A percentile compares a stretch with the other conserved stretches of the same genome.
These are phyloP conservation scores for Dacryopinax primogenitus DNA, from an alignment of 768 basidiomycete genomes.

Conservation along the genomic window DNA sequence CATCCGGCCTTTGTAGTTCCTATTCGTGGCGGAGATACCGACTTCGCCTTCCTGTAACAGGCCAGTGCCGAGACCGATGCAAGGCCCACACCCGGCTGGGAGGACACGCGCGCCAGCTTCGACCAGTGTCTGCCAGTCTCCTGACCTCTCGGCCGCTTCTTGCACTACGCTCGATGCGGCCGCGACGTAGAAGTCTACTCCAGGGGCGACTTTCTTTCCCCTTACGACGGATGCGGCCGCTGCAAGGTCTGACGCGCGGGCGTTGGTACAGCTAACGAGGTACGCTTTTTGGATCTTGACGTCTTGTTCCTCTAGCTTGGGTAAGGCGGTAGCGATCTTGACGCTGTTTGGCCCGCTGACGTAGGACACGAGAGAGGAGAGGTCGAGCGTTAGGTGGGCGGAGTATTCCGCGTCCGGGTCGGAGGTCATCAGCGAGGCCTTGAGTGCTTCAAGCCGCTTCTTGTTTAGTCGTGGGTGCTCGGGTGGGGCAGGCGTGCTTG, in stretches of 20 bases:
- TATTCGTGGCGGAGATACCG: conserved; percentile 94
- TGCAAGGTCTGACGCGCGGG: conserved; percentile 85
- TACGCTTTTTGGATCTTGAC: conserved; percentile 94
- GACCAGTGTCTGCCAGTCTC: conserved; percentile 79
- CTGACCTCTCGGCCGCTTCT: conserved; percentile 67
- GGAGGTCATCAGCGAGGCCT: conserved; percentile 40
- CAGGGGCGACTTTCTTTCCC: conserved; percentile 65
- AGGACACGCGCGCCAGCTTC: conserved; percentile 84
- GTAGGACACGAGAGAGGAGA: conserved; percentile 87
- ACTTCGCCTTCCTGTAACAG: conserved; percentile 87
- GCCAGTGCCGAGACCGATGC: conserved; percentile 90
- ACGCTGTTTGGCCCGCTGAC: conserved; percentile 97
- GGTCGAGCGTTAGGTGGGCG: conserved; percentile 78
- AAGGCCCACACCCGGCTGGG: conserved; percentile 94
- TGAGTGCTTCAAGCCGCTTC: conserved; percentile 52
- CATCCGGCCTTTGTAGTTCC: conserved; percentile 99
- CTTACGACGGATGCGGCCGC: conserved; percentile 83
- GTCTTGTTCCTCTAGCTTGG: conserved; percentile 55
- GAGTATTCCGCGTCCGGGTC: conserved; percentile 72
- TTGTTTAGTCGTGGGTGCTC: conserved; percentile 80
- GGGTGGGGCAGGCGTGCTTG: conserved; percentile 53
- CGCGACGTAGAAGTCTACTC: conserved; percentile 95
- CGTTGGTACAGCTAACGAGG: conserved; percentile 96
- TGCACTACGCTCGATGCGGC: conserved; percentile 90
- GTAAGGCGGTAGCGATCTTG: conserved; percentile 88